phyloP scores from a whole-genome alignment of 768 basidiomycete genomes.

The Candolleomyces aberdarensis region DNA sequence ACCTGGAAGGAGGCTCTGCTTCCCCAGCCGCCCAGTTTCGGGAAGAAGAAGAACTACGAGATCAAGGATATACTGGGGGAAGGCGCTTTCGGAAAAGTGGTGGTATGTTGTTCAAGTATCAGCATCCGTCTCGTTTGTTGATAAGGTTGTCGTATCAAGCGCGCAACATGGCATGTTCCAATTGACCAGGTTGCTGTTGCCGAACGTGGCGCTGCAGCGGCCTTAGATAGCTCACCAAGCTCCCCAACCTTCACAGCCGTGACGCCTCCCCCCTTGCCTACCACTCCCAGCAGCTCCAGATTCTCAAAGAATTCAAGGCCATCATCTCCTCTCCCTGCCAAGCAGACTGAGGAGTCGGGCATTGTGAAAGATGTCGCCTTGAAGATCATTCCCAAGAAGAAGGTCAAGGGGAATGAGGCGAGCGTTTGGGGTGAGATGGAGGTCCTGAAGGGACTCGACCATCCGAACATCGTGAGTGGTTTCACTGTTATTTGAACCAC shows the following conservation, averaged over 20 bases:
- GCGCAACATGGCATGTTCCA: slow-evolving; percentile 77
- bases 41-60: slow-evolving; percentile 82
- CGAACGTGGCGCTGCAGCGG: slow-evolving; percentile 53
- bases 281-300: slow-evolving; percentile 10
- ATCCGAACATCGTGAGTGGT: slow-evolving; percentile 80
- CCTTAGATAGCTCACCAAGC: slow-evolving; percentile 10
- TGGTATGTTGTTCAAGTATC: slow-evolving; percentile 40
- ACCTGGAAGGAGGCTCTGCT: slow-evolving; percentile 59
- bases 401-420: slow-evolving; percentile 87
- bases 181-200: slow-evolving; percentile 54
- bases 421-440: slow-evolving; percentile 94
- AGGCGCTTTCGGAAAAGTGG: slow-evolving; percentile 90
- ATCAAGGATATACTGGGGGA: slow-evolving; percentile 70
- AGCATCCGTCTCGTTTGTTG: neutral
- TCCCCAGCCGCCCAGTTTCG: slow-evolving; percentile 81
- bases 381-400: slow-evolving; percentile 94
- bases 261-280: slow-evolving; percentile 9
- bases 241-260: slow-evolving; percentile 12
- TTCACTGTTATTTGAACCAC: neutral
- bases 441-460: slow-evolving; percentile 83
- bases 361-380: slow-evolving; percentile 73
- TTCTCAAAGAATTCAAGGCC: slow-evolving; percentile 12
- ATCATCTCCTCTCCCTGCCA: slow-evolving; percentile 13
- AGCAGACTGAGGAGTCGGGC: slow-evolving; percentile 19
- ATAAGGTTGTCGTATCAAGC: slow-evolving; percentile 30